Percentiles rank a stretch among this genome's conserved stretches.
Evolutionary conservation across 352 stramenopile genomes (phyloP).

Genomic region (Plasmopara muralis): DNA sequence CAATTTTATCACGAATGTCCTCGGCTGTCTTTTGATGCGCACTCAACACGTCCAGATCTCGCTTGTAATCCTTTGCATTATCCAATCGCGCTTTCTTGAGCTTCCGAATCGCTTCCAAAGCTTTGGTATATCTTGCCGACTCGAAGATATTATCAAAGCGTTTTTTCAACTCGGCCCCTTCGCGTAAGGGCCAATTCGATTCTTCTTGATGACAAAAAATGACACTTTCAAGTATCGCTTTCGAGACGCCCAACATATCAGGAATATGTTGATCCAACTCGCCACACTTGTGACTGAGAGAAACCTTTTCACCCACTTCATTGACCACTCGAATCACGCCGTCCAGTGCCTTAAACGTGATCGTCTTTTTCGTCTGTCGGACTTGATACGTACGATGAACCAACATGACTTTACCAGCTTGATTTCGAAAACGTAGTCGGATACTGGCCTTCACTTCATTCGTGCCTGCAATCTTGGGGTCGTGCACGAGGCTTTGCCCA

Average conservation of each 20-base stretch:
- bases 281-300: conserved; percentile 91
- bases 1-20: conserved; percentile 49
- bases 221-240: conserved; percentile 98
- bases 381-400: conserved; percentile 94
- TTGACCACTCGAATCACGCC: conserved; percentile 90
- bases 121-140: conserved; percentile 96
- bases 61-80: conserved; percentile 91
- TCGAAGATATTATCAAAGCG: conserved; percentile 99
- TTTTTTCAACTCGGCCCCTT: conserved; percentile 97
- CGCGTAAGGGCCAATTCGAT: conserved; percentile 95
- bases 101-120: conserved; percentile 95
- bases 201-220: conserved; percentile 99
- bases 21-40: conserved; percentile 72
- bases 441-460: conserved; percentile 91
- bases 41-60: conserved; percentile 87
- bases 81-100: conserved; percentile 79
- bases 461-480: conserved; percentile 88
- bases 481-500: conserved; percentile 95
- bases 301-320: conserved; percentile 86
- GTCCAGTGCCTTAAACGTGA: conserved; percentile 96
- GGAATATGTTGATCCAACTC: conserved; percentile 93
- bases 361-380: conserved; percentile 84
- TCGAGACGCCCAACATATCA: conserved; percentile 93
- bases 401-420: conserved; percentile 81
- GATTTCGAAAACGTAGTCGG: conserved; percentile 91